Evolutionary conservation across 805 yeast species (phyloP).

Genomic region (Sungouiella thailandica): DNA sequence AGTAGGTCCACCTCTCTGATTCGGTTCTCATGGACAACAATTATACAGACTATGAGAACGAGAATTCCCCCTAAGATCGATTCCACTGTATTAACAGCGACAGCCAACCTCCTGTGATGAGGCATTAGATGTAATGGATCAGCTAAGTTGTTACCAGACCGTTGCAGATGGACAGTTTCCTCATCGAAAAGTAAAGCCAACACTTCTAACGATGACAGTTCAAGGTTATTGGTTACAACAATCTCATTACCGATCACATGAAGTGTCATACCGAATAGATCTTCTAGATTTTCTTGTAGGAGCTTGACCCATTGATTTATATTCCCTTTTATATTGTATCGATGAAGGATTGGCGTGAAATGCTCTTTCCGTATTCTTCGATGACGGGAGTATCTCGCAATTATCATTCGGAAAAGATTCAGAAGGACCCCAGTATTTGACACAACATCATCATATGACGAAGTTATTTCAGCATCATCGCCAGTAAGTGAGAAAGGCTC

Average conservation of each 20-base stretch:
- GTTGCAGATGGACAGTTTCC: not conserved
- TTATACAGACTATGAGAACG: slow-evolving; percentile 22
- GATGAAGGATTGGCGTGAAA: slow-evolving; percentile 7
- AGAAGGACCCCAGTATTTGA: slow-evolving; percentile 2
- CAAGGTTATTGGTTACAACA: not conserved
- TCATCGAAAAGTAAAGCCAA: too few species aligned
- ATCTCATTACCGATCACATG: slow-evolving; percentile 2
- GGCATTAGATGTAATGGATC: slow-evolving; percentile 17
- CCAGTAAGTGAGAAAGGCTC: too few species aligned
- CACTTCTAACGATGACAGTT: not conserved
- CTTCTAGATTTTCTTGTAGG: slow-evolving; percentile 15
- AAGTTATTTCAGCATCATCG: too few species aligned
- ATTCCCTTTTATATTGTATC: slow-evolving; percentile 15
- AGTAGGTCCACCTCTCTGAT: slow-evolving; percentile 23
- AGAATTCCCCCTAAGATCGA: slow-evolving; percentile 28
- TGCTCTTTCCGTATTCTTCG: slow-evolving; percentile 12
- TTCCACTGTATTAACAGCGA: slow-evolving; percentile 22
- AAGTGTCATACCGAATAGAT: slow-evolving; percentile 25
- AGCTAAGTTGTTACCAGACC: too few species aligned
- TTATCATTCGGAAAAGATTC: slow-evolving; percentile 8
- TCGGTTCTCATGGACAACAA: slow-evolving; percentile 30
- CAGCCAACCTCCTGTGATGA: slow-evolving; percentile 10
- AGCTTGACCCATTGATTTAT: slow-evolving; percentile 17
- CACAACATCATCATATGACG: too few species aligned
- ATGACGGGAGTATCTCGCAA: slow-evolving; percentile 9